Percentiles rank a stretch among this genome's conserved stretches.
phyloP scores from a whole-genome alignment of 2,329 filamentous ascomycete genomes.

The Pyricularia pennisetigena region DNA sequence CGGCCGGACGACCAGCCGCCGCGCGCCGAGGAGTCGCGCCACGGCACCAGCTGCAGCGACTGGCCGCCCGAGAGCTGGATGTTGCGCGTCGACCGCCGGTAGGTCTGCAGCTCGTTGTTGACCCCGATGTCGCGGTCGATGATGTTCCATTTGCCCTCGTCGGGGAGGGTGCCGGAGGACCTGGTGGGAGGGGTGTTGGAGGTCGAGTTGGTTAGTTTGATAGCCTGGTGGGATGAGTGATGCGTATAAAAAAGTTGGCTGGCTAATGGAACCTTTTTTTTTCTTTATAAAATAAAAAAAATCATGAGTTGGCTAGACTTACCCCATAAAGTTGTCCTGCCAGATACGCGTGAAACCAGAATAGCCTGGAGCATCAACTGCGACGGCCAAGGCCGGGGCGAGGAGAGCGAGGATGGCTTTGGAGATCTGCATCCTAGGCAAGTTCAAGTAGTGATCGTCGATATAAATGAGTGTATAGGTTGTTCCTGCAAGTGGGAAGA shows the following conservation, averaged over 20 bases:
- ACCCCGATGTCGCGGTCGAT: conserved; percentile 52
- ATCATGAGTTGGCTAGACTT: not conserved
- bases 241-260: too few relatives aligned
- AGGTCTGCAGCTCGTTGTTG: conserved; percentile 43
- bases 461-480: not conserved
- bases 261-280: too few relatives aligned
- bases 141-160: conserved; percentile 53
- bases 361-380: conserved; percentile 28
- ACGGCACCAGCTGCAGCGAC: conserved; percentile 42
- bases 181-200: too few relatives aligned
- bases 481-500: not conserved
- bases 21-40: conserved; percentile 21
- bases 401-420: conserved; percentile 14
- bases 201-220: too few relatives aligned
- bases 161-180: conserved; percentile 20
- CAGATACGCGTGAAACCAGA: conserved; percentile 27
- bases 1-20: conserved; percentile 43
- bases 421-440: conserved; percentile 10
- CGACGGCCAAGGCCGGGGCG: conserved; percentile 20
- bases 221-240: too few relatives aligned
- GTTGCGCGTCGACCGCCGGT: conserved; percentile 34
- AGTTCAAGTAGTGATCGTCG: not conserved
- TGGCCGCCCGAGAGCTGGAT: conserved; percentile 38
- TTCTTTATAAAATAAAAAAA: too few relatives aligned
- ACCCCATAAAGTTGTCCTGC: conserved; percentile 32